phyloP scores from a whole-genome alignment of 768 basidiomycete genomes.

The Mrakia frigida region DNA sequence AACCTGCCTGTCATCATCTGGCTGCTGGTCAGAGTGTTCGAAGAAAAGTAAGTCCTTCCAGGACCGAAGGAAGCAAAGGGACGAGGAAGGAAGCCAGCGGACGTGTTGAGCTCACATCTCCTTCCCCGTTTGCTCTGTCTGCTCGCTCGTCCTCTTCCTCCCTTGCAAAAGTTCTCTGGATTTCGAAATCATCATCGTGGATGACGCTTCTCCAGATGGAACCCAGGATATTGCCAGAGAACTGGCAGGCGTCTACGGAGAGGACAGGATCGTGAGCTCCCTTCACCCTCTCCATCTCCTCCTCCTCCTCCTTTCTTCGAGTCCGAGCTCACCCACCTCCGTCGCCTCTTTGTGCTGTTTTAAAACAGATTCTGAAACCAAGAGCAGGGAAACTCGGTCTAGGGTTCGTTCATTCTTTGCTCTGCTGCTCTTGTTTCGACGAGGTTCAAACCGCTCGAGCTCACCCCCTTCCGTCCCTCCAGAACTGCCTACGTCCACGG shows the following conservation, averaged over 20 bases:
- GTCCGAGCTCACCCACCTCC: neutral
- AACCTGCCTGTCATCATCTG: slow-evolving; percentile 84
- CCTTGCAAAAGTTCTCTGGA: slow-evolving; percentile 46
- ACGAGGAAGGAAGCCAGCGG: neutral
- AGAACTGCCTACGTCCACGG: slow-evolving; percentile 93
- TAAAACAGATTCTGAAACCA: slow-evolving; percentile 65
- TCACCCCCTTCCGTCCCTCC: neutral
- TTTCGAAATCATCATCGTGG: slow-evolving; percentile 87
- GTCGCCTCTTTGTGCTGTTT: neutral
- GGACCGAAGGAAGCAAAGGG: too few species aligned
- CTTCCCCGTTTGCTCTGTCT: neutral
- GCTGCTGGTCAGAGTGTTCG: slow-evolving; percentile 72
- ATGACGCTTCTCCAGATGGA: slow-evolving; percentile 88
- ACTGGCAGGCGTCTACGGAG: slow-evolving; percentile 71
- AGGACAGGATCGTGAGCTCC: slow-evolving; percentile 67
- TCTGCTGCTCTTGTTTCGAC: neutral
- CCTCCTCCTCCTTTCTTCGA: neutral
- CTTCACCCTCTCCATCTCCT: neutral
- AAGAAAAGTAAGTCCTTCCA: slow-evolving; percentile 58
- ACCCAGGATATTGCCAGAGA: slow-evolving; percentile 82
- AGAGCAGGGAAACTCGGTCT: slow-evolving; percentile 86
- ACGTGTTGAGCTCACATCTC: slow-evolving; percentile 18
- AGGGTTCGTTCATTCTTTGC: slow-evolving; percentile 54
- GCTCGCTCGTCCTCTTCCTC: neutral
- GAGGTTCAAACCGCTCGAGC: neutral